Percentiles rank a stretch among this genome's conserved stretches.
phyloP scores from a whole-genome alignment of 352 stramenopile genomes.

The Nothophytophthora sp. region DNA sequence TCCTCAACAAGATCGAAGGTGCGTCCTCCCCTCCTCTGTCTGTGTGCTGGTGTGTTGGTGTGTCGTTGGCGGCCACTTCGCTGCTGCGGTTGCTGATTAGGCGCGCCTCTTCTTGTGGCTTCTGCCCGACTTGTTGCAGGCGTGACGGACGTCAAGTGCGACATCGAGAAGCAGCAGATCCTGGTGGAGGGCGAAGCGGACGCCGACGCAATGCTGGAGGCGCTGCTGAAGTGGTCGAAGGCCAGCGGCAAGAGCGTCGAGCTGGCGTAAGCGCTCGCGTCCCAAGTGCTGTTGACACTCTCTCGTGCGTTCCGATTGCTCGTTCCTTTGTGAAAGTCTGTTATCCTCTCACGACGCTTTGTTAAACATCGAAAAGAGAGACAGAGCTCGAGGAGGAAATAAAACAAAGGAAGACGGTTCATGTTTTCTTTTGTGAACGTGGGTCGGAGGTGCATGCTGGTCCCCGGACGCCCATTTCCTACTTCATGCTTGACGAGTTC shows the following conservation, averaged over 20 bases:
- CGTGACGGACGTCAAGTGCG: conserved; percentile 82
- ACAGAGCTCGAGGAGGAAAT: too few species aligned
- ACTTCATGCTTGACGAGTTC: too few species aligned
- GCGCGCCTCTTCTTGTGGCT: background rate
- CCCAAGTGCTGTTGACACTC: background rate
- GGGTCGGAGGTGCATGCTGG: too few species aligned
- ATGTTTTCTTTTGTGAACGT: too few species aligned
- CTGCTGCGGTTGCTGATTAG: background rate
- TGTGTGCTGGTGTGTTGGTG: background rate
- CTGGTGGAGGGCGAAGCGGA: conserved; percentile 80
- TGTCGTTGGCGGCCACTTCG: background rate
- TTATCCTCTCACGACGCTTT: too few species aligned
- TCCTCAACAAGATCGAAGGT: conserved; percentile 90
- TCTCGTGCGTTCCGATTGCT: too few species aligned
- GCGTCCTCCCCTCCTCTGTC: conserved; percentile 6
- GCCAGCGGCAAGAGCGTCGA: conserved; percentile 87
- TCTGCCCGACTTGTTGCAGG: conserved; percentile 47
- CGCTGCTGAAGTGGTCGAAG: conserved; percentile 90
- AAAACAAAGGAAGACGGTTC: too few species aligned
- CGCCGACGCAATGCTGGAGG: conserved; percentile 77
- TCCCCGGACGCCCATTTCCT: too few species aligned
- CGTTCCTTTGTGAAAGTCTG: too few species aligned
- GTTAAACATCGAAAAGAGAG: too few species aligned
- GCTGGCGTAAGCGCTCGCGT: conserved; percentile 45
- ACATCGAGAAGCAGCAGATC: conserved; percentile 89